Base-by-base conservation (phyloP, 1,139 yeast species). In the Martiniozyma asiatica region DNA sequence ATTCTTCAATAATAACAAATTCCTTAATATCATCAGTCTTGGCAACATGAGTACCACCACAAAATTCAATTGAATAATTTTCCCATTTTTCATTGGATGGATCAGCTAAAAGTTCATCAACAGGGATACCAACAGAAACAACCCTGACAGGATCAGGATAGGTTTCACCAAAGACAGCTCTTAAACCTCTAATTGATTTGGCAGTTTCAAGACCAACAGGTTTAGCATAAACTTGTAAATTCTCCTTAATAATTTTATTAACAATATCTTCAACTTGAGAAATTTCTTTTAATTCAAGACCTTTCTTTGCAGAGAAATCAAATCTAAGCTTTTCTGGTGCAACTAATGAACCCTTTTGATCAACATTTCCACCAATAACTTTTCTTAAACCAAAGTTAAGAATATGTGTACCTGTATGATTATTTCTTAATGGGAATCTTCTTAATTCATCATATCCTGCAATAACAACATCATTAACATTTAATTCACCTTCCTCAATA, bases 141-240 rank as follows among this genome's bases (percentile, higher is more conserved):
- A 89, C 98, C 55, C 98, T 75, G 21, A 89, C 99, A 27, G 98
- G 99, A 51, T 89, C 97, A 24, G 99, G 99, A 53, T 89, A 89
- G 4, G 95, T 84, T 64, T 89, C 99, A 47, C 98, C 98, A 50
- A 89, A 92, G 25, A 89, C 98, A 32, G 98, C 98, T 59, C 98
- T 81, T 33, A 92, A 74, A 17, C 97, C 94, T 42, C 58, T 60
- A 45, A 89, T 87, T 32, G 68, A 59, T 47, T 69, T 72, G 23
- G 97, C 98, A 37, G 59, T 52, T 13, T 63, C 68, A 41, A 92
- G 68, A 11, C 78, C 61, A 38, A 89, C 95, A 29, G 87, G 94
- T 58, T 82, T 70, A 39, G 93, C 69, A 54, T 67, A 87, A 15
- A 89, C 97, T 27, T 61, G 58, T 43, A 71, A 59, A 56, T 84